Evolutionary conservation across 306 rosid genomes (phyloP).

Genomic region (Fragaria iinumae): DNA sequence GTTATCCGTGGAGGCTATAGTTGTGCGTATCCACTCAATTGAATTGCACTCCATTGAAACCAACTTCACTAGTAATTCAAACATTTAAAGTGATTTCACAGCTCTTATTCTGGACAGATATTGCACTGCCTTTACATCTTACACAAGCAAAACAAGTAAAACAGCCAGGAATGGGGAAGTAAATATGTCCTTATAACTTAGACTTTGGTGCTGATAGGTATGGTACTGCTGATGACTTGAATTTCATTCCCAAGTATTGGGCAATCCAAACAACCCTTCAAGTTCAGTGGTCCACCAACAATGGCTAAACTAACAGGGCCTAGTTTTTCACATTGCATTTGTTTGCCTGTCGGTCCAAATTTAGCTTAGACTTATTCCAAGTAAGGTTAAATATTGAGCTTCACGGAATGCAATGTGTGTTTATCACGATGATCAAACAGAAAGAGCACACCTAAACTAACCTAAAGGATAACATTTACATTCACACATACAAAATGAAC

Average conservation of each 20-base stretch:
- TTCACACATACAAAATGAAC: background rate
- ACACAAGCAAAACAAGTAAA: background rate
- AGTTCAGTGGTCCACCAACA: background rate
- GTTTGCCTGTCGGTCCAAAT: background rate
- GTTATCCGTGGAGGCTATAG: background rate
- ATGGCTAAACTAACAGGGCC: background rate
- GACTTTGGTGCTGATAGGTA: background rate
- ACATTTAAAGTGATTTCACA: background rate
- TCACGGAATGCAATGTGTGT: background rate
- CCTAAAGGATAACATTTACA: background rate
- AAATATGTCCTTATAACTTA: background rate
- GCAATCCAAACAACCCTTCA: conserved; percentile 1
- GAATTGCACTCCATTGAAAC: background rate
- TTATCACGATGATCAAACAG: background rate
- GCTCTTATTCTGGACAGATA: background rate
- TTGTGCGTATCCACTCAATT: background rate
- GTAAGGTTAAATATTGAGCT: background rate
- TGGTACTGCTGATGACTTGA: background rate
- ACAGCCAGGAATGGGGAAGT: background rate
- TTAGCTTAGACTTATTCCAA: background rate
- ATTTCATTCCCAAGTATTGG: background rate
- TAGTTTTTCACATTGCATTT: background rate
- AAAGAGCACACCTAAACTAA: background rate
- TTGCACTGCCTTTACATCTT: background rate
- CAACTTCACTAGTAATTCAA: background rate